Evolutionary conservation across 2,329 filamentous ascomycete genomes (phyloP), one percentile per base, ranked within the genome.

Genomic region (Hypoxylon rubiginosum): DNA sequence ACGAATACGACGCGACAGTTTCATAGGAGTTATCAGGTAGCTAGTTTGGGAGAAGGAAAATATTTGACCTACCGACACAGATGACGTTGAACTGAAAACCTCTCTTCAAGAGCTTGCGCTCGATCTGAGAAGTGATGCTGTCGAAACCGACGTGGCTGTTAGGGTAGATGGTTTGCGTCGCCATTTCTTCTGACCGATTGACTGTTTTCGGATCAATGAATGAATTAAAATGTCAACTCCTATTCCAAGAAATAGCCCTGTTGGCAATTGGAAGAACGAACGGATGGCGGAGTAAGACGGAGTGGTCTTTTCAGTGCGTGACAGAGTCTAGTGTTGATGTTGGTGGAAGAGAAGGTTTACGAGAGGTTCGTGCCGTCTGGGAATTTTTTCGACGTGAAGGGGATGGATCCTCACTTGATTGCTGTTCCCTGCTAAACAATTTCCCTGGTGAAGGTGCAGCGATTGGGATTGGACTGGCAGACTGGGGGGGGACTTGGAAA

Each of bases 31-130:
- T 28, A 53, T 51, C 21, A n/a, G 24, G 26, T 46, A 56, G 28
- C 28, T 52, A 17, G 7, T 11, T 13, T 17, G 10, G 4, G 28
- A 51, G 13, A 39, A 7, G 17, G 46, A 30, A 10, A 36, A 17
- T 10, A 62, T 21, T 34, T 8, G 13, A 91, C 95, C 81, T 87
- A 98, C 96, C 96, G 81, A 98, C 96, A 82, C 94, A 97, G 83
- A 98, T 98, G 79, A 98, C 92, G 82, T 99, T 99, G 90, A 99
- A 99, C 84, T 99, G 96, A 84, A 99, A 99, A 77, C 96, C 96
- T 84, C 96, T 94, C 89, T 99, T 99, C 85, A 99, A 83, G 80
- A 98, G 91, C 91, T 99, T 99, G 86, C 93, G 92, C 91, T 99
- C 96, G 77, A 99, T 99, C 87, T 99, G 96, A 74, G 91, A 94